Base-by-base conservation (phyloP, 345 rosid genomes). In the Gossypium stocksii region DNA sequence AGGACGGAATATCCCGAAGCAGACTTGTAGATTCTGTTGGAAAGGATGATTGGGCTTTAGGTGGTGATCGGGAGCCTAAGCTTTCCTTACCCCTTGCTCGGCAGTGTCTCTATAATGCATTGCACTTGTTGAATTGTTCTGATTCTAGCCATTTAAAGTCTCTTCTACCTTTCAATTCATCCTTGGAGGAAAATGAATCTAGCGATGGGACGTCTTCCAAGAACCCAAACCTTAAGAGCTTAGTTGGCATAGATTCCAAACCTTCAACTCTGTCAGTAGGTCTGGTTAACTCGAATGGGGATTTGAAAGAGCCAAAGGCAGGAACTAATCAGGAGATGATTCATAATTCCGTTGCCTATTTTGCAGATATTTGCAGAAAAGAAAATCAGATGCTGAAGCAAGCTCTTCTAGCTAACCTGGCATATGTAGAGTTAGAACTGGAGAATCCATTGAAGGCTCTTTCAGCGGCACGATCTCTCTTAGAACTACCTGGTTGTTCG, bases 361-460 rank as follows among this genome's bases (percentile, higher is more conserved):
- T 82, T 77, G 87, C 84, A 75, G 93, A 85, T 78, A 73, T 78
- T 22, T 57, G 63, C 60, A 64, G 81, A 63, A 83, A 83, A 78
- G 93, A 91, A 78, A 88, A 79, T 71, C 90, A 84, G 66, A 78
- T 88, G 83, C 77, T 89, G 62, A 85, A 78, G 86, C 94, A 90
- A 81, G 91, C 92, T 72, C 86, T 93, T 80, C 89, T 89, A 49
- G 93, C 97, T 53, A 86, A 89, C 74, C 77, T 84, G 83, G 97
- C 99, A 29, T 96, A 80, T 52, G 88, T 91, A 17, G 97, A 96
- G 69, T 77, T 96, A 85, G 97, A 91, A 83, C 79, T 93, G 77
- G 98, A 87, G 81, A 90, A 91, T 82, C 98, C 98, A 23, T 59
- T 84, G 66, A 89, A 82, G 82, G 97, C 95, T 73, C 86, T 96